phyloP scores from a whole-genome alignment of 768 basidiomycete genomes.

The Podaxis sp. region DNA sequence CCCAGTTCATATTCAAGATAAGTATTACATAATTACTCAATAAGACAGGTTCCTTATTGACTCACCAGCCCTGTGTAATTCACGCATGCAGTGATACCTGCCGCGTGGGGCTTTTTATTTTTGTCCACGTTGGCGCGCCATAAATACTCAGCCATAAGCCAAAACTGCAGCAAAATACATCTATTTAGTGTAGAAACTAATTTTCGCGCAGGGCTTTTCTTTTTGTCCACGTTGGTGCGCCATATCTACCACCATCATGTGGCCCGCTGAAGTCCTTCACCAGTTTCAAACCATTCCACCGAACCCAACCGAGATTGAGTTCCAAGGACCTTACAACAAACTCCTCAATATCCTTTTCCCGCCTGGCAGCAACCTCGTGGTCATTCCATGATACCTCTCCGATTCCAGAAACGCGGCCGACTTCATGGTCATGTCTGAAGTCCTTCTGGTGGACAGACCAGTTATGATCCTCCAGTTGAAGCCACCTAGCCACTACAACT shows the following conservation, averaged over 20 bases:
- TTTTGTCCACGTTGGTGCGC: too few relatives aligned
- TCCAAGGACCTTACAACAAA: slow-evolving; percentile 19
- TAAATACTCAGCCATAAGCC: too few relatives aligned
- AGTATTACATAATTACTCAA: too few relatives aligned
- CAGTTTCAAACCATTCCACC: slow-evolving; percentile 14
- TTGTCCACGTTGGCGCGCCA: too few relatives aligned
- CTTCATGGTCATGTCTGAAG: slow-evolving; percentile 23
- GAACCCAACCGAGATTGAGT: slow-evolving; percentile 11
- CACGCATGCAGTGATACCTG: too few relatives aligned
- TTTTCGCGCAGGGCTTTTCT: too few relatives aligned
- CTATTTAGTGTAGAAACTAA: too few relatives aligned
- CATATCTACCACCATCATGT: not conserved
- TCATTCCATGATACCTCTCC: slow-evolving; percentile 13
- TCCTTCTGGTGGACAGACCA: slow-evolving; percentile 18
- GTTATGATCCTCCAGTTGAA: slow-evolving; percentile 31
- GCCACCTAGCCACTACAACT: slow-evolving; percentile 11
- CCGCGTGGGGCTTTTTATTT: too few relatives aligned
- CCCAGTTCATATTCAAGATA: too few relatives aligned
- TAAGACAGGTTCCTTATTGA: too few relatives aligned
- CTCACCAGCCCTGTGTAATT: too few relatives aligned
- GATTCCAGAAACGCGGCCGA: not conserved
- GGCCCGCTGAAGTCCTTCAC: not conserved
- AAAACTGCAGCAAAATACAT: too few relatives aligned
- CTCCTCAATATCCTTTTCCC: slow-evolving; percentile 21
- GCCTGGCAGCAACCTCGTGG: slow-evolving; percentile 16